Percentiles rank a stretch among this genome's conserved stretches.
phyloP scores from a whole-genome alignment of 306 rosid genomes.

The Inga oerstediana region DNA sequence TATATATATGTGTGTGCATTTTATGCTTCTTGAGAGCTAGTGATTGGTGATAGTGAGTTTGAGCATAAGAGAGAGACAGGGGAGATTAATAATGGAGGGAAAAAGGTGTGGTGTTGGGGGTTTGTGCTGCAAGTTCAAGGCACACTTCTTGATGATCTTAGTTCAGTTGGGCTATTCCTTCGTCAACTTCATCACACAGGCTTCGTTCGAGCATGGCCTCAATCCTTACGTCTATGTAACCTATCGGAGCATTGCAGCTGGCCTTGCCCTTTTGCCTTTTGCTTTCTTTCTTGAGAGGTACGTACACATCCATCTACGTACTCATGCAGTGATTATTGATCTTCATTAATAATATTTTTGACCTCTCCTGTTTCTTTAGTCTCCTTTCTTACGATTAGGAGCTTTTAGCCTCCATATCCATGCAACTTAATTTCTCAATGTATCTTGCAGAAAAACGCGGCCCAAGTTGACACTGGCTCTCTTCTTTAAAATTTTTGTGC shows the following conservation, averaged over 20 bases:
- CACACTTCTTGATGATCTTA: slow-evolving; percentile 11
- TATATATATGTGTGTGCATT: not conserved
- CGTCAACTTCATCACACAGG: not conserved
- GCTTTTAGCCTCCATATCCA: not conserved
- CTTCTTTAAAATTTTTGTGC: slow-evolving; percentile 53
- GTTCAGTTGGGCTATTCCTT: slow-evolving; percentile 25
- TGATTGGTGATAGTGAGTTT: not conserved
- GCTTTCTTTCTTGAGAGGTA: slow-evolving; percentile 65
- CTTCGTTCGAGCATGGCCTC: slow-evolving; percentile 32
- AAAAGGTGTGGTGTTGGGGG: not conserved
- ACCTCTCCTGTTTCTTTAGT: not conserved
- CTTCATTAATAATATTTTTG: not conserved
- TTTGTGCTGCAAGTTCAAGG: slow-evolving; percentile 14
- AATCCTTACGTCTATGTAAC: not conserved
- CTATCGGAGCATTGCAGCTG: slow-evolving; percentile 46
- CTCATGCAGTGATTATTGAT: not conserved
- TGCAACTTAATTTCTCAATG: not conserved
- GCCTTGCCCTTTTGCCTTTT: slow-evolving; percentile 47
- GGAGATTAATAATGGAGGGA: slow-evolving; percentile 6
- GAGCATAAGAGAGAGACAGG: too few relatives aligned
- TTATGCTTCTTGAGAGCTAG: not conserved
- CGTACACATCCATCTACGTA: too few relatives aligned
- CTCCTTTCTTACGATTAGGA: not conserved
- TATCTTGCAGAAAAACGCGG: slow-evolving; percentile 46
- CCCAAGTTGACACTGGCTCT: slow-evolving; percentile 56